A percentile compares a stretch with the other conserved stretches of the same genome.
Evolutionary conservation across 495 filamentous ascomycete genomes (phyloP).

Genomic region (Jackrogersella multiformis): DNA sequence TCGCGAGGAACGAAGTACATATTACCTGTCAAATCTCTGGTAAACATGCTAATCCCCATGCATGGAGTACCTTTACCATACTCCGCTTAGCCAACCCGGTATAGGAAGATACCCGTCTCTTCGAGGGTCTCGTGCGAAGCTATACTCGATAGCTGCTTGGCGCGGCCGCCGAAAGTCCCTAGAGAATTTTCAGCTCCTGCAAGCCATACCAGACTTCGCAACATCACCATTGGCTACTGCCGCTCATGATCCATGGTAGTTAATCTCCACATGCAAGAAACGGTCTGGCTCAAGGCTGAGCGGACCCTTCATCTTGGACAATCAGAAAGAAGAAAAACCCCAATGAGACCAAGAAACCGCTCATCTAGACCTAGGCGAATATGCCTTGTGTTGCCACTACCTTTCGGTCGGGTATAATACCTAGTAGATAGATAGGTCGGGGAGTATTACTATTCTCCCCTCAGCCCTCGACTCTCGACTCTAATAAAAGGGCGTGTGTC

Average conservation of each 20-base stretch:
- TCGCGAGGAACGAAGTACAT: conserved; percentile 2
- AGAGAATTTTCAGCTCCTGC: conserved; percentile 46
- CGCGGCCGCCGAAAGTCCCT: conserved; percentile 31
- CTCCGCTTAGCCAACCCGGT: conserved; percentile 29
- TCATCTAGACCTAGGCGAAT: conserved; percentile 19
- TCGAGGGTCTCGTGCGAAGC: conserved; percentile 34
- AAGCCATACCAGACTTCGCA: conserved; percentile 24
- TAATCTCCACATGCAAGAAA: conserved; percentile 44
- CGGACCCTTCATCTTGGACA: conserved; percentile 33
- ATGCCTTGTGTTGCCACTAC: conserved; percentile 20
- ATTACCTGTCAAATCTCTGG: conserved; percentile 7
- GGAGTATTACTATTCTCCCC: conserved; percentile 4
- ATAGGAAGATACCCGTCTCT: conserved; percentile 4
- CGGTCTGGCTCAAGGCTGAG: conserved; percentile 41
- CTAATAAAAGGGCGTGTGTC: conserved; percentile 32
- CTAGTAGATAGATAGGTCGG: background rate
- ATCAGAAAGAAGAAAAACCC: conserved; percentile 14
- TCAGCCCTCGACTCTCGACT: background rate
- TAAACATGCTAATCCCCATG: conserved; percentile 16
- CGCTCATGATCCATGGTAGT: conserved; percentile 29
- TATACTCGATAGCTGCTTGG: conserved; percentile 40
- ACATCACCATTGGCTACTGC: conserved; percentile 28
- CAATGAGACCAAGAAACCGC: background rate
- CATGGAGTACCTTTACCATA: background rate
- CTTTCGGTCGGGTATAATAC: conserved; percentile 4